phyloP scores from a whole-genome alignment of 2,329 filamentous ascomycete genomes.

The Curvularia sp. region DNA sequence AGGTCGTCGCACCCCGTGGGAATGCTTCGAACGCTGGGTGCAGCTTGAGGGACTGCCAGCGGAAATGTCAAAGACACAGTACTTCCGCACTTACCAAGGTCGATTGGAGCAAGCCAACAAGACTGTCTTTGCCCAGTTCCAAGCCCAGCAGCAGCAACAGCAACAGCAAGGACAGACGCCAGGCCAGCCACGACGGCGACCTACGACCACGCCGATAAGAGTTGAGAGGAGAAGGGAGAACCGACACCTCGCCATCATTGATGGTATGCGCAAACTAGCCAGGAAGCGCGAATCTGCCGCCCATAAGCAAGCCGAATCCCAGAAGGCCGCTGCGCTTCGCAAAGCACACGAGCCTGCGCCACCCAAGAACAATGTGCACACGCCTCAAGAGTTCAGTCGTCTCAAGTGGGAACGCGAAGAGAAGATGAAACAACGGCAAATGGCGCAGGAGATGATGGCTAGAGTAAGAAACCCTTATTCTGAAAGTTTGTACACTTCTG shows the following conservation, averaged over 20 bases:
- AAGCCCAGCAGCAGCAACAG: slow-evolving; percentile 61
- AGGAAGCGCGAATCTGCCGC: slow-evolving; percentile 88
- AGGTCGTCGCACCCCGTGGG: slow-evolving; percentile 93
- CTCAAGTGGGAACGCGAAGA: slow-evolving; percentile 88
- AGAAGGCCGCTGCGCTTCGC: slow-evolving; percentile 75
- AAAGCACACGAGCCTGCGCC: slow-evolving; percentile 77
- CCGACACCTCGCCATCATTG: slow-evolving; percentile 85
- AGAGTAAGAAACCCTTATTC: slow-evolving; percentile 50
- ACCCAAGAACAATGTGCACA: slow-evolving; percentile 68
- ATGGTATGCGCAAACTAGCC: slow-evolving; percentile 92
- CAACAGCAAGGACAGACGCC: slow-evolving; percentile 62
- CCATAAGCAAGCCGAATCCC: slow-evolving; percentile 84
- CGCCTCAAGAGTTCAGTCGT: slow-evolving; percentile 88
- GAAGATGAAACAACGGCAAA: slow-evolving; percentile 62
- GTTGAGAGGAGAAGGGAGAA: slow-evolving; percentile 88
- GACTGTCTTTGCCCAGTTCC: slow-evolving; percentile 65
- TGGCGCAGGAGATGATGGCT: slow-evolving; percentile 62
- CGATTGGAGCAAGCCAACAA: slow-evolving; percentile 69
- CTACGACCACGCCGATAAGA: slow-evolving; percentile 75
- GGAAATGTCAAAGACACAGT: slow-evolving; percentile 94
- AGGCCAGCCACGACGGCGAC: slow-evolving; percentile 66
- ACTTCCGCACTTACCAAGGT: slow-evolving; percentile 80
- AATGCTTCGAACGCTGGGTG: slow-evolving; percentile 98
- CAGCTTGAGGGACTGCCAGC: slow-evolving; percentile 86
- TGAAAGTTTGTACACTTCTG: slow-evolving; percentile 12